Evolutionary conservation across 495 filamentous ascomycete species (phyloP), one percentile per base, ranked within the genome.

Genomic region (Evansstolkia leycettana): DNA sequence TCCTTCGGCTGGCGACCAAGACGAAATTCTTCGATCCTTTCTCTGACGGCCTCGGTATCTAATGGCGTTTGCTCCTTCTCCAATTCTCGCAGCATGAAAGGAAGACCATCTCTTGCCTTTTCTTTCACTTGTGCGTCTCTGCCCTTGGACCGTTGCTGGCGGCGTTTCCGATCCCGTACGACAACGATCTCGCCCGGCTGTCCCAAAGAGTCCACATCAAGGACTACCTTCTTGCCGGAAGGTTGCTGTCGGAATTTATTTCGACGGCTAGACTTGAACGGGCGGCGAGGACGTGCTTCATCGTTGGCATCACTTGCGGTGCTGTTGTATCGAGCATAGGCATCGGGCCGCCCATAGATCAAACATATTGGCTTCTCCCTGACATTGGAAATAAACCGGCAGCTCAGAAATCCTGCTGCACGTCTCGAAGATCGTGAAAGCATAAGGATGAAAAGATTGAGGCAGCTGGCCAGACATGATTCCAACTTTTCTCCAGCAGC

Each of bases 121-220:
- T 36, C 8, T 31, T 31, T 17, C 9, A 39, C n/a, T n/a, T n/a
- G 34, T 17, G 33, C 33, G 42, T 17, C 10, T 36, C 43, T 28
- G 15, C 10, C 30, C 9, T 44, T 13, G 1, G 31, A 27, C 18
- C 27, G 34, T 20, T n/a, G n/a, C n/a, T 46, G 43, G 16, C 43
- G 48, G 15, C 42, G 38, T 14, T 33, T 35, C 20, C 25, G 30
- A 10, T 48, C 38, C 25, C 38, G 40, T 13, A 70, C 40, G 19
- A 69, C 45, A 12, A 69, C 47, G 3, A 69, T 58, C 33, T 69
- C 47, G 5, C 51, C 63, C 0, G 60, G 62, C 31, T 61, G 42
- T 9, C 67, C 67, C 6, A 71, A 40, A 1, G 55, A 31, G 19
- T 56, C 35, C n/a, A 67, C 45, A 30, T 41, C 48, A 16, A 67